Conservation (phyloP, 176 grass and related monocot species). For the Triticum timopheevii region DNA sequence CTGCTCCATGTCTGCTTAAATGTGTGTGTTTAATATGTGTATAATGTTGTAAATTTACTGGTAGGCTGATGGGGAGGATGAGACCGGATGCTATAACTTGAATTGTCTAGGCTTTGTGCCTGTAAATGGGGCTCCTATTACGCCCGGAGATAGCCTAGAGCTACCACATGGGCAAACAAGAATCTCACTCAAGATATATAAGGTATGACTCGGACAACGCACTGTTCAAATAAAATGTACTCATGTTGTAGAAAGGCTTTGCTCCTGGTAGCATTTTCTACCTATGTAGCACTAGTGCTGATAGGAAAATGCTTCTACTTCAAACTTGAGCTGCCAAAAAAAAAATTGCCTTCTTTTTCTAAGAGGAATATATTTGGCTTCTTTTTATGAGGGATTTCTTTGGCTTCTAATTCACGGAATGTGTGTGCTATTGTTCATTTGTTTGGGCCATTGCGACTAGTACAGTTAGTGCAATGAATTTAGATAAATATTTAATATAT, state of each 20-base stretch:
- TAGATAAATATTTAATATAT: neutral
- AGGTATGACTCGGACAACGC: neutral
- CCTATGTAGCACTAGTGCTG: too few relatives aligned
- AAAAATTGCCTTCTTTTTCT: neutral
- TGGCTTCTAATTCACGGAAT: neutral
- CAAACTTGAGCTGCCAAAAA: neutral
- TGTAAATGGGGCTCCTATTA: constrained; percentile 8
- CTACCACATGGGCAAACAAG: neutral
- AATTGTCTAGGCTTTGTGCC: neutral
- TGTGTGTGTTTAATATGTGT: neutral
- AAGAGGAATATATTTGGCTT: too few relatives aligned
- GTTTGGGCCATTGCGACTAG: neutral
- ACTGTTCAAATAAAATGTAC: too few relatives aligned
- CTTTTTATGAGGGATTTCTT: too few relatives aligned
- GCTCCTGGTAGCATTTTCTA: too few relatives aligned
- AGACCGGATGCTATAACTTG: neutral
- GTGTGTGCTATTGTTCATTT: neutral
- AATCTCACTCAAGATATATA: constrained; percentile 7
- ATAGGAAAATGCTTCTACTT: neutral
- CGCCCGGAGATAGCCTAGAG: neutral
- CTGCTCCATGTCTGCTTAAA: neutral
- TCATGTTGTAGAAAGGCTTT: neutral
- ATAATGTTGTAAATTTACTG: neutral
- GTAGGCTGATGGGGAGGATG: neutral
- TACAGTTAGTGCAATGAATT: neutral